Evolutionary conservation across 2,329 filamentous ascomycete species (phyloP).

Genomic region (Apiospora phragmitis): DNA sequence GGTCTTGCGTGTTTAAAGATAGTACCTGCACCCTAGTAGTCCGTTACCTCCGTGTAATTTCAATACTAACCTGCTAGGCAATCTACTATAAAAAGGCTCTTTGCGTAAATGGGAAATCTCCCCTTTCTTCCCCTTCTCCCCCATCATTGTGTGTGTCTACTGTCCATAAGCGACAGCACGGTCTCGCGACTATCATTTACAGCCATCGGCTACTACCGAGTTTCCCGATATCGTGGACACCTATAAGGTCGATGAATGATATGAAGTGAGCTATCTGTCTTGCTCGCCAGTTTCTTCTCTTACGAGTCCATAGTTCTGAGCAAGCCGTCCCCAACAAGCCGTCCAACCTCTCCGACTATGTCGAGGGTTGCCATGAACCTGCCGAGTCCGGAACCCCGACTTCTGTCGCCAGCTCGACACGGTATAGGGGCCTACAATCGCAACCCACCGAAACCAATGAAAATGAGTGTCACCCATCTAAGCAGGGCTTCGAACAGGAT

Average conservation of each 20-base stretch:
- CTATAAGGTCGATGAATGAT: neutral
- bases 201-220: neutral
- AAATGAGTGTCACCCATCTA: neutral
- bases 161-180: too few relatives aligned
- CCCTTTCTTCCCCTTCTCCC: too few relatives aligned
- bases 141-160: too few relatives aligned
- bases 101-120: too few relatives aligned
- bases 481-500: neutral
- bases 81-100: too few relatives aligned
- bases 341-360: neutral
- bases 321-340: neutral
- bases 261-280: neutral
- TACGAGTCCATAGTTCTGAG: neutral
- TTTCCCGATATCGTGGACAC: too few relatives aligned
- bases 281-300: neutral
- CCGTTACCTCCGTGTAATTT: too few relatives aligned
- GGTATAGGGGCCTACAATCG: neutral
- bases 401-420: neutral
- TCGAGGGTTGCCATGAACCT: neutral
- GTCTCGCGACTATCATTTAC: too few relatives aligned
- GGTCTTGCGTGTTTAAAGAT: too few relatives aligned
- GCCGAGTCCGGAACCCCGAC: neutral
- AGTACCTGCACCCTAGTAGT: too few relatives aligned
- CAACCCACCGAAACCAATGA: neutral
- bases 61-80: too few relatives aligned